A percentile compares a stretch with the other conserved stretches of the same genome.
Conservation (phyloP, 1,284 basidiomycete genomes). For the Papiliotrema nemorosa region DNA sequence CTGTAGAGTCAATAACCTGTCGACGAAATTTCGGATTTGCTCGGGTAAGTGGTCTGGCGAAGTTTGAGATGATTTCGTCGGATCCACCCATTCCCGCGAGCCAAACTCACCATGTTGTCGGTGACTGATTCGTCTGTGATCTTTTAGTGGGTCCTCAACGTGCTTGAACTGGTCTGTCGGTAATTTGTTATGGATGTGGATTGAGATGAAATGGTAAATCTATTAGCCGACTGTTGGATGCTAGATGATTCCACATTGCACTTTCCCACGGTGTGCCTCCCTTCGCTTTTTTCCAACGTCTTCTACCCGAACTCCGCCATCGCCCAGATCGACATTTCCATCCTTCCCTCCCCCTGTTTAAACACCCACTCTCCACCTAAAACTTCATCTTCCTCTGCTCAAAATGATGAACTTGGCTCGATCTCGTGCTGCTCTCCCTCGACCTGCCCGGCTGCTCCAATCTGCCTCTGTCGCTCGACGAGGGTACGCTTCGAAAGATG, state of each 20-base stretch:
- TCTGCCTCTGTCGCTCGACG: constrained; percentile 47
- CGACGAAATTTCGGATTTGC: background rate
- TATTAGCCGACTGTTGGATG: background rate
- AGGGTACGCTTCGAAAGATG: constrained; percentile 80
- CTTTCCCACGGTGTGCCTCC: constrained; percentile 17
- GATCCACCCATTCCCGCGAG: no score
- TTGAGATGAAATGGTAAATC: background rate
- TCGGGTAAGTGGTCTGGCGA: background rate
- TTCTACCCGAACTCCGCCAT: background rate
- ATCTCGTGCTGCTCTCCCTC: constrained; percentile 49
- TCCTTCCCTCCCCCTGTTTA: background rate
- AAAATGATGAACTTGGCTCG: constrained; percentile 32
- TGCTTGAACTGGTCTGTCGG: no score
- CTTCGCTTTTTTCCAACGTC: no score
- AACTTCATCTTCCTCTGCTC: constrained; percentile 7
- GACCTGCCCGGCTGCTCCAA: constrained; percentile 52
- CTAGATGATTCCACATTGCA: constrained; percentile 5
- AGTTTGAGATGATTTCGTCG: no score
- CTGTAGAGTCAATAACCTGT: constrained; percentile 14
- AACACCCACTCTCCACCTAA: constrained; percentile 7
- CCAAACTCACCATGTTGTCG: no score
- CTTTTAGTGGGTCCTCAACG: no score
- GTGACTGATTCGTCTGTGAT: no score
- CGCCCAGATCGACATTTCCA: no score
- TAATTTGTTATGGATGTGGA: no score